Evolutionary conservation across 2,329 filamentous ascomycete species (phyloP), one percentile per base, ranked within the genome.

Genomic region (Diplodia scrobiculata): DNA sequence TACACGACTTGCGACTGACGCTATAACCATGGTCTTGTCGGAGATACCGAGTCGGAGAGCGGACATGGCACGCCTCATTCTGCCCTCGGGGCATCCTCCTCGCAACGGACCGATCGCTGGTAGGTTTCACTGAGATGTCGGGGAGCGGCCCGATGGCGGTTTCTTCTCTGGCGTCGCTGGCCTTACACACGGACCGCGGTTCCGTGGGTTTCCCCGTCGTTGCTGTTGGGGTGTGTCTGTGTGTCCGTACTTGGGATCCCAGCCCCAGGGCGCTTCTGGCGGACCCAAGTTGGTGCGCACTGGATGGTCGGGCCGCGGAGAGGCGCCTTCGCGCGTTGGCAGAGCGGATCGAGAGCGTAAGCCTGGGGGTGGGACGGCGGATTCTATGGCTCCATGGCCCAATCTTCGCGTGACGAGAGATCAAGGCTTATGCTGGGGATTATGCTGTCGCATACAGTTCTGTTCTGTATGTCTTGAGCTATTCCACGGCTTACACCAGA

Each of bases 21-120:
- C 52, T 54, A 54, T 54, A 36, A 19, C 9, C 52, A 54, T 54
- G 52, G 52, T 34, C 52, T 11, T 19, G 14, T 54, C 52, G 52
- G 52, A 34, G 52, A 36, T 54, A 54, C 19, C 52, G 27, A 54
- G 11, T n/a, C 32, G 52, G 52, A 14, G 9, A 54, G 17, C 41
- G 41, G n/a, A 19, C 17, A 45, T 34, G 52, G 52, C 32, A 21
- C 52, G 52, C 52, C 52, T 54, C 52, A 54, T 32, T 34, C 51
- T 32, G 19, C 6, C 6, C n/a, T 19, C 41, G 41, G 41, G 41
- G 19, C 17, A 19, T 45, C 41, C 41, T 45, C 34, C 13, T 45
- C n/a, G 41, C 41, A n/a, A 45, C 41, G 41, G 41, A 45, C 41
- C 41, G 41, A 45, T 45, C 41, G 41, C 17, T 45, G 41, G 41